phyloP scores from a whole-genome alignment of 2,329 filamentous ascomycete genomes.

The Aspergillus brasiliensis region DNA sequence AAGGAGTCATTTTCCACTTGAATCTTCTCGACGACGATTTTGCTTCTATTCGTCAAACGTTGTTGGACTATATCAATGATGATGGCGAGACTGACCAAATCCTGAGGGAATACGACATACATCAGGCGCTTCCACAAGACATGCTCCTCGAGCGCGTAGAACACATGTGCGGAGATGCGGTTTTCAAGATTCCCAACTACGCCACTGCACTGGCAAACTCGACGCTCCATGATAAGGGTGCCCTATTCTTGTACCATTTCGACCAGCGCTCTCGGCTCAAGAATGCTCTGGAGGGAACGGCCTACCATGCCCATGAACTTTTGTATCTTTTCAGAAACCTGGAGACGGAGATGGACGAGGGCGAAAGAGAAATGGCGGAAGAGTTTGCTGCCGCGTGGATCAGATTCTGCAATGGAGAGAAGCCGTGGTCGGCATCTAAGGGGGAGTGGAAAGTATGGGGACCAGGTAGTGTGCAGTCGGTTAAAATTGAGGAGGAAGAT shows the following conservation, averaged over 20 bases:
- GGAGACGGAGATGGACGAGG: constrained; percentile 21
- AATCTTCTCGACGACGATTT: constrained; percentile 25
- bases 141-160: constrained; percentile 21
- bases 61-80: constrained; percentile 16
- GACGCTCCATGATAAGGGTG: not conserved
- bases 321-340: constrained; percentile 29
- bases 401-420: constrained; percentile 22
- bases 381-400: constrained; percentile 28
- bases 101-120: constrained; percentile 24
- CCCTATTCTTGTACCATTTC: constrained; percentile 27
- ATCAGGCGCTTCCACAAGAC: constrained; percentile 7
- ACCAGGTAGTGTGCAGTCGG: constrained; percentile 10
- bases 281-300: constrained; percentile 27
- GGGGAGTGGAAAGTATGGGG: constrained; percentile 30
- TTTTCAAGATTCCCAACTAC: constrained; percentile 32
- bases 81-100: constrained; percentile 19
- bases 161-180: constrained; percentile 29
- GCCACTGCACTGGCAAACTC: constrained; percentile 9
- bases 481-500: constrained; percentile 26
- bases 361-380: constrained; percentile 19
- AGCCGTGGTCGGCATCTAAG: constrained; percentile 18
- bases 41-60: constrained; percentile 13
- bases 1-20: constrained; percentile 30
- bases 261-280: constrained; percentile 28
- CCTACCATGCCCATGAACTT: constrained; percentile 32